phyloP scores from a whole-genome alignment of 2,329 filamentous ascomycete species.

The Phialocephala subalpina region DNA sequence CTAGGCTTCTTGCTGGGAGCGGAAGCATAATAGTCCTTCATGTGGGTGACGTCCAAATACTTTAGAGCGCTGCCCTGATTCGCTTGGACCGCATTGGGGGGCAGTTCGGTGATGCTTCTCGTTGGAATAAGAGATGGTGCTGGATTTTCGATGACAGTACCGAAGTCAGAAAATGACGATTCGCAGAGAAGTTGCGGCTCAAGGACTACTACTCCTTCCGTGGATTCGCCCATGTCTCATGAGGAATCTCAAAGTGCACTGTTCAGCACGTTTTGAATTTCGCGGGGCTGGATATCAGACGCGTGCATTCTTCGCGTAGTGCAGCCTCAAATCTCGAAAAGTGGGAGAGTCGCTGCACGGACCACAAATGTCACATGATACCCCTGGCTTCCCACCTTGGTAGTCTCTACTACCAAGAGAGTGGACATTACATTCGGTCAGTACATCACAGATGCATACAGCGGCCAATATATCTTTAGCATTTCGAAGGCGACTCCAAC shows the following conservation, averaged over 20 bases:
- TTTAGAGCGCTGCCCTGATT: constrained; percentile 93
- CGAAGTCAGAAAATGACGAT: constrained; percentile 78
- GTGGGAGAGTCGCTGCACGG: too few species aligned
- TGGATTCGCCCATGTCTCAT: not conserved
- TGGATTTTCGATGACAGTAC: constrained; percentile 82
- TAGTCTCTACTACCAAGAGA: not conserved
- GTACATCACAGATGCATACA: not conserved
- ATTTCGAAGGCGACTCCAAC: not conserved
- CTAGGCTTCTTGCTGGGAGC: constrained; percentile 65
- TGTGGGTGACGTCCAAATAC: constrained; percentile 79
- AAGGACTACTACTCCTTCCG: constrained; percentile 47
- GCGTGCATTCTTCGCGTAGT: too few species aligned
- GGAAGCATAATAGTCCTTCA: constrained; percentile 74
- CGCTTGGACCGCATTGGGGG: constrained; percentile 61
- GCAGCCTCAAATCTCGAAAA: too few species aligned
- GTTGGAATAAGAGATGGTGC: constrained; percentile 62
- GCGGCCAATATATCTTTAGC: not conserved
- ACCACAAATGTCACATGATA: not conserved
- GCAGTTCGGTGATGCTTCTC: constrained; percentile 43
- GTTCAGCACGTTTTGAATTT: too few species aligned
- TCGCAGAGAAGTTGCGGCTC: constrained; percentile 72
- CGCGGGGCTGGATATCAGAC: too few species aligned
- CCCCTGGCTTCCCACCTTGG: too few species aligned
- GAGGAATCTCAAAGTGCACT: not conserved
- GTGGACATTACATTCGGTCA: not conserved